Conservation (phyloP, 192 early-diverging fungal species). For the Entomortierella beljakovae region DNA sequence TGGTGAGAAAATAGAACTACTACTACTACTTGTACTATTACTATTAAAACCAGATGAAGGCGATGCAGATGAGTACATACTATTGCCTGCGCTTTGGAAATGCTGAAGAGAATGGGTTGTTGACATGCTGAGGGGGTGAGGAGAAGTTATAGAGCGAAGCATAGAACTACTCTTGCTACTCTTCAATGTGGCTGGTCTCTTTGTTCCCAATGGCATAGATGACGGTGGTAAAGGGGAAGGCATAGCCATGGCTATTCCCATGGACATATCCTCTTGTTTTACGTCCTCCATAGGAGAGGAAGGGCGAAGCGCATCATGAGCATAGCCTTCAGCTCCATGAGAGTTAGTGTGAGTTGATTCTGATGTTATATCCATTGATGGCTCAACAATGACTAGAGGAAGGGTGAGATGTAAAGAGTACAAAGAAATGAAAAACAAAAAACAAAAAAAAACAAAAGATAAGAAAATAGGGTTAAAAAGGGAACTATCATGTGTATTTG, state of each 20-base stretch:
- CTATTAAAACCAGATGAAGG: constrained; percentile 13
- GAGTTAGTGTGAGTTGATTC: constrained; percentile 14
- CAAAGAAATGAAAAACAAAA: not conserved
- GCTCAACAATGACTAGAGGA: constrained; percentile 16
- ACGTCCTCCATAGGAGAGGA: constrained; percentile 31
- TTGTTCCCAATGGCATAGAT: constrained; percentile 14
- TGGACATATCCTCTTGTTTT: constrained; percentile 37
- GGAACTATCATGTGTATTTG: no score
- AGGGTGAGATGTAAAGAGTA: not conserved
- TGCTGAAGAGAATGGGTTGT: constrained; percentile 37
- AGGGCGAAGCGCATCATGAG: constrained; percentile 1
- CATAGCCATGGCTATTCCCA: constrained; percentile 16
- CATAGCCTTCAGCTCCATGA: constrained; percentile 12
- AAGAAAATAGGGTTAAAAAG: not conserved
- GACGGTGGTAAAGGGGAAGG: not conserved
- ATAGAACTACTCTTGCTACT: constrained; percentile 45
- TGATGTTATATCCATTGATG: constrained; percentile 20
- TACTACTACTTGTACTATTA: constrained; percentile 8
- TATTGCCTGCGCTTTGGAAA: constrained; percentile 33
- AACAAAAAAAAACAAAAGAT: not conserved
- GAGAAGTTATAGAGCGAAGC: constrained; percentile 35
- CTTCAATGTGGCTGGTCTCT: constrained; percentile 23
- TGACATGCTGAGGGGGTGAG: constrained; percentile 39
- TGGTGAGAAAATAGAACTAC: constrained; percentile 20
- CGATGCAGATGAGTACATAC: constrained; percentile 17